phyloP scores from a whole-genome alignment of 768 basidiomycete species.

The Tylopilus subfusipes region DNA sequence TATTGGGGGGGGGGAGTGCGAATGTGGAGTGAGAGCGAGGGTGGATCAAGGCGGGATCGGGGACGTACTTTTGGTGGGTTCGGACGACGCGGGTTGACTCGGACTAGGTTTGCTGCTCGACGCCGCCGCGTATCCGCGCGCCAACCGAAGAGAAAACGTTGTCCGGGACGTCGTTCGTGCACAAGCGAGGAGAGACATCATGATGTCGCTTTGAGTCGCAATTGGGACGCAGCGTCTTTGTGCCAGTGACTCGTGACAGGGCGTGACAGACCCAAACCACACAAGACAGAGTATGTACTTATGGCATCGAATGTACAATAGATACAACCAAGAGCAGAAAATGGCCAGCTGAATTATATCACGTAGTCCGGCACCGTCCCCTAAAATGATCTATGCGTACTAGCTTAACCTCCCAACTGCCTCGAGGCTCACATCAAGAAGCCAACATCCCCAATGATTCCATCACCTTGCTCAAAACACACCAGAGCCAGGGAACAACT shows the following conservation, averaged over 20 bases:
- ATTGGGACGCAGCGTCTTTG: not conserved
- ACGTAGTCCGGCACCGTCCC: conserved; percentile 9
- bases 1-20: not conserved
- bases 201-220: no score
- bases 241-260: not conserved
- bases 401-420: not conserved
- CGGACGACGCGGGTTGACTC: conserved; percentile 5
- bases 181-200: conserved; percentile 22
- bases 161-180: conserved; percentile 14
- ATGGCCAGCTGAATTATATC: conserved; percentile 4
- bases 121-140: conserved; percentile 16
- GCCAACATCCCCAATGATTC: no score
- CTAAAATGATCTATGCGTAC: conserved; percentile 16
- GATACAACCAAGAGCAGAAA: conserved; percentile 20
- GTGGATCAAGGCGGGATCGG: not conserved
- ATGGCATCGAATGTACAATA: conserved; percentile 16
- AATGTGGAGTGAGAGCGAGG: not conserved
- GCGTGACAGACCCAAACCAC: not conserved
- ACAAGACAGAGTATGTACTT: not conserved
- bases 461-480: conserved; percentile 31
- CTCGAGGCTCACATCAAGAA: not conserved
- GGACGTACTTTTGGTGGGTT: conserved; percentile 21
- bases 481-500: conserved; percentile 43
- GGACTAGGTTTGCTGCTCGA: conserved; percentile 1
- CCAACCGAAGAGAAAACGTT: conserved; percentile 2